phyloP scores from a whole-genome alignment of 192 early-diverging fungal genomes.

The Coemansia sp. region DNA sequence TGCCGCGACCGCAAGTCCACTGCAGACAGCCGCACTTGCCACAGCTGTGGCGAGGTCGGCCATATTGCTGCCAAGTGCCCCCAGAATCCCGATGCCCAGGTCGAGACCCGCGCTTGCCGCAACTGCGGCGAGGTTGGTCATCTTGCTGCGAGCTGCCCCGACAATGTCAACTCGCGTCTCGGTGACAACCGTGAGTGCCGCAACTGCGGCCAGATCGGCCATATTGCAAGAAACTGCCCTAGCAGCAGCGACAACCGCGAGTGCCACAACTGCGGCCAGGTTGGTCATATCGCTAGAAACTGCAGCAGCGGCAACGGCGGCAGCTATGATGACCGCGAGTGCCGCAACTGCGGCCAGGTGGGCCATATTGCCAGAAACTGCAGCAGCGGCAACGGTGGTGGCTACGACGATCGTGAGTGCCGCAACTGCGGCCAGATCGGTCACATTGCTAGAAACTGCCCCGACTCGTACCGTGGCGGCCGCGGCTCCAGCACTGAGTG shows the following conservation, averaged over 20 bases:
- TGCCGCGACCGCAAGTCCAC: constrained; percentile 20
- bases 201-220: constrained; percentile 38
- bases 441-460: constrained; percentile 35
- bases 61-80: constrained; percentile 35
- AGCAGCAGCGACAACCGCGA: constrained; percentile 16
- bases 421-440: constrained; percentile 32
- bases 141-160: constrained; percentile 37
- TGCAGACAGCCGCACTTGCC: constrained; percentile 14
- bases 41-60: constrained; percentile 33
- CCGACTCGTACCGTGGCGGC: constrained; percentile 3
- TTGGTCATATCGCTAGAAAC: constrained; percentile 46
- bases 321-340: constrained; percentile 9
- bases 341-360: constrained; percentile 29
- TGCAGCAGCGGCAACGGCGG: constrained; percentile 22
- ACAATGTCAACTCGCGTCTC: constrained; percentile 9
- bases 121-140: constrained; percentile 52
- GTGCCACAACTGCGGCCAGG: constrained; percentile 45
- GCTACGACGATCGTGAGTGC: constrained; percentile 11
- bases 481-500: constrained; percentile 6
- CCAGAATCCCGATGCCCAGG: not conserved
- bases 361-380: constrained; percentile 53
- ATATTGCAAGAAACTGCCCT: constrained; percentile 33
- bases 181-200: constrained; percentile 22
- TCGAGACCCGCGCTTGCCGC: constrained; percentile 28
- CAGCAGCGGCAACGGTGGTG: constrained; percentile 9